These are phyloP conservation scores for Rhododendron simsii DNA, from an alignment of 148 eudicot species.

Conservation along the genomic window DNA sequence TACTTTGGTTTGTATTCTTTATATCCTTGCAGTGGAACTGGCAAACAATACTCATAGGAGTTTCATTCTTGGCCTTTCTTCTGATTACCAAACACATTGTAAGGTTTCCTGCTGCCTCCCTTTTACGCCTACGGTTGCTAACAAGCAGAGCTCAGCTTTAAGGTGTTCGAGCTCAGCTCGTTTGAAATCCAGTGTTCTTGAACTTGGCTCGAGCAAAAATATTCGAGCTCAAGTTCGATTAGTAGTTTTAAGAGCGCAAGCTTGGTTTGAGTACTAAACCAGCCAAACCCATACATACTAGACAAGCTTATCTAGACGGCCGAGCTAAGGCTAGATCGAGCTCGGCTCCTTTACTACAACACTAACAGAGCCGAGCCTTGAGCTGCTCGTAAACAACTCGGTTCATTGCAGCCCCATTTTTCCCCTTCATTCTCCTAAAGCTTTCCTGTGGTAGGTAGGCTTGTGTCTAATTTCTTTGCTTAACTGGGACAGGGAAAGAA, in stretches of 20 bases:
- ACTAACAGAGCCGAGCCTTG: neutral
- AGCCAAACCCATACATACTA: neutral
- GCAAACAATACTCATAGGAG: slow-evolving; percentile 71
- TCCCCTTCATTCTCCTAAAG: neutral
- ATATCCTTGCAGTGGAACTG: slow-evolving; percentile 67
- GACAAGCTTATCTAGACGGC: no score
- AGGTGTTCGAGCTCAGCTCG: neutral
- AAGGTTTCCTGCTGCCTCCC: slow-evolving; percentile 16
- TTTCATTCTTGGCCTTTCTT: slow-evolving; percentile 67
- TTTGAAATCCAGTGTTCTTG: neutral
- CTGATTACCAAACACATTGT: slow-evolving; percentile 66
- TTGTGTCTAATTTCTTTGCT: neutral
- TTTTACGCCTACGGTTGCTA: neutral
- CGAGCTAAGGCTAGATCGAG: neutral
- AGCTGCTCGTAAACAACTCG: neutral
- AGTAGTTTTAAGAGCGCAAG: neutral
- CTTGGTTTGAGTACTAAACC: neutral
- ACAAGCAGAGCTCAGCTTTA: neutral
- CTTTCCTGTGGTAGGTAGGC: neutral
- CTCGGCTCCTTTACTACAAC: neutral
- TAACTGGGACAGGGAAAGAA: slow-evolving; percentile 61
- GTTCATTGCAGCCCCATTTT: neutral
- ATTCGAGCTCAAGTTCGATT: neutral
- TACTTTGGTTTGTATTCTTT: neutral
- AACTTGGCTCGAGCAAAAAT: neutral